Evolutionary conservation across 331 rosid genomes (phyloP).

Genomic region (Erythrophleum ivorense): DNA sequence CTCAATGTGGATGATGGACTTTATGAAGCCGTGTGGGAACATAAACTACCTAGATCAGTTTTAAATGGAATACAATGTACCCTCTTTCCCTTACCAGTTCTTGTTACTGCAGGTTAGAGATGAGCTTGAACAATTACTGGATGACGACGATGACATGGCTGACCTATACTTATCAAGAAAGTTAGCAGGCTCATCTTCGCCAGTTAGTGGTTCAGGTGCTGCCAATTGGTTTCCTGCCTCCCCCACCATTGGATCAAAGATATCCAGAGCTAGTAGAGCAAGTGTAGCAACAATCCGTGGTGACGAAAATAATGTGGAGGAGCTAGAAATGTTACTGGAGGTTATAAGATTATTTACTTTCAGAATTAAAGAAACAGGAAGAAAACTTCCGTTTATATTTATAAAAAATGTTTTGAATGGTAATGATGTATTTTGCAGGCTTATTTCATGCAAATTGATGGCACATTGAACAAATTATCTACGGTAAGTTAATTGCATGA

Average conservation of each 20-base stretch:
- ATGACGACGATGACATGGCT: conserved; percentile 21
- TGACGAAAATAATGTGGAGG: conserved; percentile 84
- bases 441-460: conserved; percentile 89
- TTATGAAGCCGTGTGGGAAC: conserved; percentile 15
- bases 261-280: conserved; percentile 70
- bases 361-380: background rate
- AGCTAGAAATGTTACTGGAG: conserved; percentile 94
- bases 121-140: conserved; percentile 28
- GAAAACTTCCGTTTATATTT: conserved; percentile 6
- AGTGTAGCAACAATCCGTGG: conserved; percentile 60
- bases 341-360: conserved; percentile 45
- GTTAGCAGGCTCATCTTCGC: conserved; percentile 2
- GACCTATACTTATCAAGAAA: conserved; percentile 28
- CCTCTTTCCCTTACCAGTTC: background rate
- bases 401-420: conserved; percentile 30
- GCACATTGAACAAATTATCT: conserved; percentile 73
- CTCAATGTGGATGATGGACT: background rate
- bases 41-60: conserved; percentile 26
- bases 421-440: conserved; percentile 60
- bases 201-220: conserved; percentile 38
- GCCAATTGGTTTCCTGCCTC: conserved; percentile 63
- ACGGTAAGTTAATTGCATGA: conserved; percentile 53
- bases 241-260: conserved; percentile 68
- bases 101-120: conserved; percentile 43
- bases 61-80: conserved; percentile 18